Base-by-base conservation (phyloP, 495 filamentous ascomycete species). In the Penicillium bialowiezense region DNA sequence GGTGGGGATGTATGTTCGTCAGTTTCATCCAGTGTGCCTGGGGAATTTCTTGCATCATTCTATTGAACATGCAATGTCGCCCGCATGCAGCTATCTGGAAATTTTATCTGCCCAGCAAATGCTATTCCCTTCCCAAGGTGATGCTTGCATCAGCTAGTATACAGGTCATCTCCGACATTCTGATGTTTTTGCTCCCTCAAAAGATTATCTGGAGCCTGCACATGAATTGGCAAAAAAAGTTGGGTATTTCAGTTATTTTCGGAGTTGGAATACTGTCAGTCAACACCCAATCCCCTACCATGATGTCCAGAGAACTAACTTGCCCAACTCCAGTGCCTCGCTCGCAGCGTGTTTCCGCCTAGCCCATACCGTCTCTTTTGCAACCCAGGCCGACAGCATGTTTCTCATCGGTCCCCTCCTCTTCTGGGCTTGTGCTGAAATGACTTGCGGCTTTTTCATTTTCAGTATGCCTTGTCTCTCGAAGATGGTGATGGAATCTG, bases 211-310 rank as follows among this genome's bases (percentile, higher is more conserved):
- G 69, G 66, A 40, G 43, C 1, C 48, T 75, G 35, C 58, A 66
- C 17, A 59, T 78, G 41, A 63, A 52, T 21, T 47, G 59, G 32
- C 51, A 53, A 15, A 70, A 73, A 40, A 73, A 68, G 41, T n/a
- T 71, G 21, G 72, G 71, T 6, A 45, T 78, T 5, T 73, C 68
- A 1, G 41, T 71, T 18, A 67, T 78, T 43, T 68, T 78, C 44
- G 65, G 68, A 19, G 45, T 68, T 19, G 73, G 73, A 35, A 42
- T 70, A 33, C 40, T 70, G 70, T 73, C 32, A 59, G 70, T 50
- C 35, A 13, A 18, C 17, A 21, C 20, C 38, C 18, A 15, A 49
- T n/a, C 31, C 17, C 4, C 2, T n/a, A 20, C n/a, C 21, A 24
- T 29, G 41, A 20, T 29, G 12, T 15, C 7, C 5, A 3, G 19